These are phyloP conservation scores for Penicillium egyptiacum DNA, from an alignment of 495 filamentous ascomycete genomes.

Conservation along the genomic window DNA sequence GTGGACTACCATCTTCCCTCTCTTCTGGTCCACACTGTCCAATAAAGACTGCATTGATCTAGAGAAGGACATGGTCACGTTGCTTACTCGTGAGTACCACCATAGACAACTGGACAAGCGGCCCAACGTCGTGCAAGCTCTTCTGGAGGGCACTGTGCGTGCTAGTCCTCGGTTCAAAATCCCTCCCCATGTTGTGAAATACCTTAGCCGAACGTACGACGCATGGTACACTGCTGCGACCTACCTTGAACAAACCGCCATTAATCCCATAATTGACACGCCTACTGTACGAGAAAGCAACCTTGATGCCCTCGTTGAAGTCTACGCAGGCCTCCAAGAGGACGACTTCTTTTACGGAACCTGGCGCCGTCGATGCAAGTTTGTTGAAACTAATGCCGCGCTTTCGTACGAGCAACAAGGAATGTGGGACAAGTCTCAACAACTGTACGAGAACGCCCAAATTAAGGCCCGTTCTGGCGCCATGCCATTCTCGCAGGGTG, in stretches of 20 bases:
- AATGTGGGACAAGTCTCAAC: slow-evolving; percentile 98
- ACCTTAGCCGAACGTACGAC: slow-evolving; percentile 85
- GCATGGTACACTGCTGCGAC: slow-evolving; percentile 90
- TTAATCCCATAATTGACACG: slow-evolving; percentile 82
- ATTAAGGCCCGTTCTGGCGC: slow-evolving; percentile 93
- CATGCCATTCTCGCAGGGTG: slow-evolving; percentile 89
- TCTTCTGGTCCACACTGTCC: slow-evolving; percentile 86
- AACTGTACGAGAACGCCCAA: slow-evolving; percentile 92
- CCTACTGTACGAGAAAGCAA: slow-evolving; percentile 84
- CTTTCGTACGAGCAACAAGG: slow-evolving; percentile 98
- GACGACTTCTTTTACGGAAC: slow-evolving; percentile 98
- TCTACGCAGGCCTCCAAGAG: slow-evolving; percentile 86
- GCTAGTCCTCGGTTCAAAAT: slow-evolving; percentile 84
- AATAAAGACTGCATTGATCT: slow-evolving; percentile 90
- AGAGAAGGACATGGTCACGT: slow-evolving; percentile 78
- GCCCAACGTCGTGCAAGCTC: slow-evolving; percentile 89
- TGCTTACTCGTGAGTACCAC: slow-evolving; percentile 95
- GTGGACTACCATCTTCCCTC: slow-evolving; percentile 87
- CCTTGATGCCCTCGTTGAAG: slow-evolving; percentile 86
- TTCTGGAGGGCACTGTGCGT: slow-evolving; percentile 80
- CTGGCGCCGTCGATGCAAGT: slow-evolving; percentile 92
- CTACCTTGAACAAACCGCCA: slow-evolving; percentile 80
- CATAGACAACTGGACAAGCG: slow-evolving; percentile 87
- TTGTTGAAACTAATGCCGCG: slow-evolving; percentile 93
- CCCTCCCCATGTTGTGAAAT: slow-evolving; percentile 94